These are phyloP conservation scores for Tillandsia fasciculata DNA, from an alignment of 176 grass and related monocot species.

Conservation along the genomic window DNA sequence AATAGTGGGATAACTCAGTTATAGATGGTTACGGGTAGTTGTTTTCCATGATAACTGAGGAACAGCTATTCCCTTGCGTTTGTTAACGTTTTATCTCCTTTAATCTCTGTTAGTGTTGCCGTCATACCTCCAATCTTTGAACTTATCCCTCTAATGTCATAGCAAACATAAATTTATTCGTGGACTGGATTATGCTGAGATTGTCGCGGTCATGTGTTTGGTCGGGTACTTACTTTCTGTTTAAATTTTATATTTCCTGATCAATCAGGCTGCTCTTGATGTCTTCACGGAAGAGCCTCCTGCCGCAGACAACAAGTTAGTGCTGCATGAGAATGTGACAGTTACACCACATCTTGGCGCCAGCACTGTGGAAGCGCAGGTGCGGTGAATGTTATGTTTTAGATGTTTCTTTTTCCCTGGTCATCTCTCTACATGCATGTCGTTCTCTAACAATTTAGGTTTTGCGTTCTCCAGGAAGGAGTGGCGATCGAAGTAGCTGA, in stretches of 20 bases:
- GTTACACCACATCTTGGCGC: conserved; percentile 93
- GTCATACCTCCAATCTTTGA: too few species aligned
- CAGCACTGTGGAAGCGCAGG: conserved; percentile 89
- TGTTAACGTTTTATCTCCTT: too few species aligned
- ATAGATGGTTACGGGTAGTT: too few species aligned
- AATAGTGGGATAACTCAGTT: too few species aligned
- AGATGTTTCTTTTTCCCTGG: neutral
- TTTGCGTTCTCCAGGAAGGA: conserved; percentile 48
- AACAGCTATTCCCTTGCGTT: too few species aligned
- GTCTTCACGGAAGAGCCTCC: conserved; percentile 83
- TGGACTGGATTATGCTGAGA: neutral
- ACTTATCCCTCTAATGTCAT: too few species aligned
- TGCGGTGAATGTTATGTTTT: conserved; percentile 23
- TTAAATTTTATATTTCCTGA: neutral
- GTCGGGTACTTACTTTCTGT: neutral
- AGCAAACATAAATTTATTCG: too few species aligned
- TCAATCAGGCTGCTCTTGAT: conserved; percentile 70
- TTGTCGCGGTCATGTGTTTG: neutral
- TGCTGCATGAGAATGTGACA: conserved; percentile 73
- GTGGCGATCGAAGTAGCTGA: conserved; percentile 92
- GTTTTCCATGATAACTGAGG: too few species aligned
- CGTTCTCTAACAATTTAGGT: neutral
- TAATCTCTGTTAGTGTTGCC: too few species aligned
- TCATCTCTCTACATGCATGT: neutral
- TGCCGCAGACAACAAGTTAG: conserved; percentile 59